Evolutionary conservation across 2,329 filamentous ascomycete genomes (phyloP).

Genomic region (Fusarium piperis): DNA sequence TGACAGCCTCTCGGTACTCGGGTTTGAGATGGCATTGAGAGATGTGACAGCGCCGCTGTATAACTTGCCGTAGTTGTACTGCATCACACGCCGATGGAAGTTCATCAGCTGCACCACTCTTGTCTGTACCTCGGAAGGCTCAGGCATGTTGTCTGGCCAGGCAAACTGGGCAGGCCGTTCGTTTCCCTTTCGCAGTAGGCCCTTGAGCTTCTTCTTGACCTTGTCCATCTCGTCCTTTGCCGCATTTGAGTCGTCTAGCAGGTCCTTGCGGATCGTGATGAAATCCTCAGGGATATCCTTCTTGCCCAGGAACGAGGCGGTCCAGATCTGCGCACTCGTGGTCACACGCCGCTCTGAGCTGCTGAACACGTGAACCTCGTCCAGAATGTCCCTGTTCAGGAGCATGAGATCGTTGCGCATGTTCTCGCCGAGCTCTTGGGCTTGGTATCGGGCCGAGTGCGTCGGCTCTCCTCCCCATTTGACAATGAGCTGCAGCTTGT

Average conservation of each 20-base stretch:
- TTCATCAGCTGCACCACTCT: constrained; percentile 97
- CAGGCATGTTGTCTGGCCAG: constrained; percentile 96
- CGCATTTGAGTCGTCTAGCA: constrained; percentile 96
- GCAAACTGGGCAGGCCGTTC: constrained; percentile 94
- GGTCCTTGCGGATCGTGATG: constrained; percentile 91
- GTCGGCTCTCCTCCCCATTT: constrained; percentile 99
- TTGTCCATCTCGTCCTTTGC: constrained; percentile 99
- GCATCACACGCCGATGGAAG: constrained; percentile 95
- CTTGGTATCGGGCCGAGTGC: constrained; percentile 94
- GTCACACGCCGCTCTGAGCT: constrained; percentile 95
- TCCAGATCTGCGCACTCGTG: constrained; percentile 96
- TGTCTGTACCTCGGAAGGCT: constrained; percentile 91
- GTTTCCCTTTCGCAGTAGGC: constrained; percentile 88
- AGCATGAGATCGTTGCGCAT: constrained; percentile 95
- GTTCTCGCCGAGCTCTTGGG: constrained; percentile 92
- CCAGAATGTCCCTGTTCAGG: constrained; percentile 90
- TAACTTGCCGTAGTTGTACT: constrained; percentile 88
- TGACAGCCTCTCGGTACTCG: constrained; percentile 57
- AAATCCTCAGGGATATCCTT: constrained; percentile 87
- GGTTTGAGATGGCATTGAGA: constrained; percentile 65
- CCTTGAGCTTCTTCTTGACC: constrained; percentile 99
- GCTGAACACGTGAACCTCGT: constrained; percentile 94
- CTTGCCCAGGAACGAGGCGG: constrained; percentile 85
- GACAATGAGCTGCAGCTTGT: constrained; percentile 96
- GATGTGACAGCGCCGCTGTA: constrained; percentile 73